Evolutionary conservation across 2,329 filamentous ascomycete species (phyloP).

Genomic region (Colletotrichum sp.): DNA sequence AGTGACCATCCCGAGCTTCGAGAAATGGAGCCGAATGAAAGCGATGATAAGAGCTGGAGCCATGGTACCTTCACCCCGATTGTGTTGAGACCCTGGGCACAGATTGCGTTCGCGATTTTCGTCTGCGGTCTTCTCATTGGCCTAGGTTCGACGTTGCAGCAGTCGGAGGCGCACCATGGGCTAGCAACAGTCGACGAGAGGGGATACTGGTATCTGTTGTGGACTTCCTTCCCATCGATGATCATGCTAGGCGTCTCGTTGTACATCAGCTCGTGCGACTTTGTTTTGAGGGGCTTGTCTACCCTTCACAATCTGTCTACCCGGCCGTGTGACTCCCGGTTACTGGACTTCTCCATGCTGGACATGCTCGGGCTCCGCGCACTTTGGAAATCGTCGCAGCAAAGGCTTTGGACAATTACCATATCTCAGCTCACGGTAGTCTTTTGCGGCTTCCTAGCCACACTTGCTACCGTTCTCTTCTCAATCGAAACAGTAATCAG

Average conservation of each 20-base stretch:
- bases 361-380: constrained; percentile 1
- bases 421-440: not conserved
- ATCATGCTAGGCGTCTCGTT: not conserved
- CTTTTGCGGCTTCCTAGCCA: not conserved
- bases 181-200: not conserved
- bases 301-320: not conserved
- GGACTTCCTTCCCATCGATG: not conserved
- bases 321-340: not conserved
- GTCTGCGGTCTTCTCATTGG: not conserved
- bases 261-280: not conserved
- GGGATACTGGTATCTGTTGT: not conserved
- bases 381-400: not conserved
- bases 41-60: not conserved
- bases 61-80: not conserved
- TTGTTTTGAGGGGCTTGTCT: not conserved
- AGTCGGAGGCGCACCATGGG: not conserved
- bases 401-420: not conserved
- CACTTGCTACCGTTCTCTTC: not conserved
- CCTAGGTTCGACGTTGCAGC: not conserved
- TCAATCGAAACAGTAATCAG: not conserved
- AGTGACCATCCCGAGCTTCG: not conserved
- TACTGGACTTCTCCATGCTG: not conserved
- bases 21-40: not conserved
- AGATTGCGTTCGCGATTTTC: not conserved
- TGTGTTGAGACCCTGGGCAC: not conserved